These are phyloP conservation scores for Phytophthora vignae DNA, from an alignment of 352 stramenopile species.

Conservation along the genomic window DNA sequence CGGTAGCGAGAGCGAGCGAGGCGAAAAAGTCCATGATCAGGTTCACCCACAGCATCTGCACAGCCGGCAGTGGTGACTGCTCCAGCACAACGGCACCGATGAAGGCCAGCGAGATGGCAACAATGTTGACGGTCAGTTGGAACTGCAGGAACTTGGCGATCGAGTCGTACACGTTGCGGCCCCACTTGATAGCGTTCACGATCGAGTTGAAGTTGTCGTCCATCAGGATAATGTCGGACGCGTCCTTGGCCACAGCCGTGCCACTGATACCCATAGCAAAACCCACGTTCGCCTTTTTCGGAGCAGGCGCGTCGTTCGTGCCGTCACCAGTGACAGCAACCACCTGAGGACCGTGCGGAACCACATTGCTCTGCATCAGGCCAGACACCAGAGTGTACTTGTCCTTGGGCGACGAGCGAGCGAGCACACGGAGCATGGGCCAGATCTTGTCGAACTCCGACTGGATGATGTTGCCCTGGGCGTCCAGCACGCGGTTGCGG, in stretches of 20 bases:
- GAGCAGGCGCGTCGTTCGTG: constrained; percentile 95
- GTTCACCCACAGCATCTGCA: constrained; percentile 98
- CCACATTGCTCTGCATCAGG: constrained; percentile 65
- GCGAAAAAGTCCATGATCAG: constrained; percentile 98
- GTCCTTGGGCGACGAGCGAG: constrained; percentile 68
- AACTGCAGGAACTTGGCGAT: constrained; percentile 97
- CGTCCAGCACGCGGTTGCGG: constrained; percentile 56
- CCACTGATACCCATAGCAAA: constrained; percentile 93
- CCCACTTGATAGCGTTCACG: constrained; percentile 95
- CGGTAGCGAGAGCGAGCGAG: constrained; percentile 94
- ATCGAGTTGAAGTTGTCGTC: constrained; percentile 97
- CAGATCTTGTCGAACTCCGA: constrained; percentile 75
- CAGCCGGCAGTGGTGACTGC: constrained; percentile 88
- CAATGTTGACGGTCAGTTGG: constrained; percentile 95
- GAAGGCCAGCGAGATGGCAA: constrained; percentile 92
- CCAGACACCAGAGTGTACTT: constrained; percentile 75
- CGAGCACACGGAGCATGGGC: constrained; percentile 72
- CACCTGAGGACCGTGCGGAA: constrained; percentile 79
- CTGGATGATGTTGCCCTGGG: constrained; percentile 66
- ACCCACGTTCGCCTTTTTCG: constrained; percentile 96
- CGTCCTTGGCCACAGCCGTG: constrained; percentile 95
- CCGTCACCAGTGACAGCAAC: constrained; percentile 97
- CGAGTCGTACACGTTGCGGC: constrained; percentile 95
- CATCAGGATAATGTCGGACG: constrained; percentile 96
- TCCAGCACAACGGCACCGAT: constrained; percentile 75